phyloP scores from a whole-genome alignment of 495 filamentous ascomycete genomes.

The Aspergillus nanangensis region DNA sequence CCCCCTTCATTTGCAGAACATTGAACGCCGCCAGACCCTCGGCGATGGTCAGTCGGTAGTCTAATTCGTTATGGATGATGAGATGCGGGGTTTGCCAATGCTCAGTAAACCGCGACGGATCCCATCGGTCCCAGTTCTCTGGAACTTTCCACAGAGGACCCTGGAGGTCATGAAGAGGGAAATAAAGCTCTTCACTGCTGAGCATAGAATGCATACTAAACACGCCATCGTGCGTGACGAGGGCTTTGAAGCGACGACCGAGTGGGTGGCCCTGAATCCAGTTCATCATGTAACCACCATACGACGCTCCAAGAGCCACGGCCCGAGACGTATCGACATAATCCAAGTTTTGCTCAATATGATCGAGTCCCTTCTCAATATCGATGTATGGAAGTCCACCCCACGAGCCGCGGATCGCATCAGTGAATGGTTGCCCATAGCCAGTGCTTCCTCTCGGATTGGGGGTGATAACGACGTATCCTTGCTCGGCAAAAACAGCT shows the following conservation, averaged over 20 bases:
- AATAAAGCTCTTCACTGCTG: constrained; percentile 82
- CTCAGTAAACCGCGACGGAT: constrained; percentile 62
- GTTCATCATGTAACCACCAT: constrained; percentile 85
- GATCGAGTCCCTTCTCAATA: constrained; percentile 73
- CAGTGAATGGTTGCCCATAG: constrained; percentile 75
- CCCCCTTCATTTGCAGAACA: constrained; percentile 63
- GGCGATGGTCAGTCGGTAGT: constrained; percentile 79
- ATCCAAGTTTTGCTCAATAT: constrained; percentile 63
- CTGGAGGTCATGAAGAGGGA: constrained; percentile 77
- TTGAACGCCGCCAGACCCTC: constrained; percentile 90
- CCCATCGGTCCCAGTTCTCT: constrained; percentile 75
- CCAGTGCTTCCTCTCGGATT: constrained; percentile 87
- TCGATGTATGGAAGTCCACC: constrained; percentile 77
- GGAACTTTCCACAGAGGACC: constrained; percentile 72
- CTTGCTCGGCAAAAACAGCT: constrained; percentile 85
- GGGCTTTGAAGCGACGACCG: constrained; percentile 76
- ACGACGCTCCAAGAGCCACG: constrained; percentile 79
- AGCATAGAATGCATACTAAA: constrained; percentile 76
- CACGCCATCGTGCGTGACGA: constrained; percentile 88
- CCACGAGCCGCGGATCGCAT: constrained; percentile 75
- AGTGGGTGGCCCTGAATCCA: constrained; percentile 52
- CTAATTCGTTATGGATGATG: constrained; percentile 87
- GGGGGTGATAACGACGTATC: constrained; percentile 81
- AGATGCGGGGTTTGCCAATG: constrained; percentile 85
- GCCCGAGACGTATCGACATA: constrained; percentile 76